Base-by-base conservation (phyloP, 768 basidiomycete species). In the Leccinum sublutescens region DNA sequence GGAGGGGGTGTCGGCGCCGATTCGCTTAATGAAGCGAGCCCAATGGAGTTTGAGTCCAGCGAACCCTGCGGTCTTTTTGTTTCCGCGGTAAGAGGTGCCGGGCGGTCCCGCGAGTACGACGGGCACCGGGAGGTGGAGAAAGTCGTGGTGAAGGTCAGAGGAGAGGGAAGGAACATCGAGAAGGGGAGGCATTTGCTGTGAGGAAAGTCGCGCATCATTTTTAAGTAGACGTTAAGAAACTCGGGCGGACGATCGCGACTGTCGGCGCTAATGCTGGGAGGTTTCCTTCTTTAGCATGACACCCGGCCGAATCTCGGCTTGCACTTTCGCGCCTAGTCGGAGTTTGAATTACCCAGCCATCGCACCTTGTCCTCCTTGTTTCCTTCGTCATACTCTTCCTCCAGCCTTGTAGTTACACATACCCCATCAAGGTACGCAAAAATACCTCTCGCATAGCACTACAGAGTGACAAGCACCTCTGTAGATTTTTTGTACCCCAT, bases 1-100 rank as follows among this genome's bases (percentile, higher is more conserved):
- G 5, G 84, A 85, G 11, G 83, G 85, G 1, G 80, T 76, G n/a
- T 81, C 83, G 1, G 82, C 77, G 27, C 84, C 82, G 33, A 88
- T 75, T 34, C 81, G 81, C 62, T 77, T 79, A 69, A 78, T 77
- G 70, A 88, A 77, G 38, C 71, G 76, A 2, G 76, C 77, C 85
- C 82, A 87, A 31, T 79, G 75, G 7, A 76, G 72, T 45, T 68
- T 71, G 59, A 82, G 63, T 21, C 68, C 64, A 48, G 64, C 71
- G 57, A 82, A 74, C 36, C 78, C 76, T 52, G 77, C 73, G 33
- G 73, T 76, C 66, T 74, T 80, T 66, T 68, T 68, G 38, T 62
- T 72, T 52, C 73, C 74, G 56, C 66, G 70, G 36, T 63, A 64
- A 56, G 56, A 48, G 7, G 73, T 59, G 25, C 63, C 60, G 12